Base-by-base conservation (phyloP, 2,329 filamentous ascomycete species). In the Parastagonospora nodorum region DNA sequence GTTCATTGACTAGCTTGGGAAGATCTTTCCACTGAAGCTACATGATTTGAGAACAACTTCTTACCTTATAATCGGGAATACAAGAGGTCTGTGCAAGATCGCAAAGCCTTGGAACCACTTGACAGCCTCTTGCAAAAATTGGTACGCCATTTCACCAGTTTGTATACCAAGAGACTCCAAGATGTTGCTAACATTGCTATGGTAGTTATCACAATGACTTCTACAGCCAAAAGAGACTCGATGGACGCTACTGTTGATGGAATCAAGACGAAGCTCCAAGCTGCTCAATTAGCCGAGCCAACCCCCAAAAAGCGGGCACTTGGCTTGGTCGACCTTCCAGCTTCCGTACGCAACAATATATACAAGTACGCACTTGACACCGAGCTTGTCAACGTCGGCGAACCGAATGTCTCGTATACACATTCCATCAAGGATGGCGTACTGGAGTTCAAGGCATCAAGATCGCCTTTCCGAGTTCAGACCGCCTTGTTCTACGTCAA, bases 301-400 rank as follows among this genome's bases (percentile, higher is more conserved):
- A 14, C 11, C 7, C 15, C 64, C n/a, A 37, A 61, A 35, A 75
- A 75, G 51, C 53, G 40, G n/a, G 45, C 48, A 1, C 28, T 61
- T 8, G 43, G 57, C 14, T 57, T 73, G 9, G 58, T 59, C 2
- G 48, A 58, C 30, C 63, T 73, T 6, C 70, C 70, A 1, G 37
- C 62, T 1, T 61, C 64, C 1, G 44, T 73, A 28, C 68, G 67
- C 19, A 70, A 71, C 52, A 64, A 55, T 11, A 73, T 73, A 42
- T 71, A 71, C 58, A 60, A 58, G 28, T 60, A 71, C 53, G 50
- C 64, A 15, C 62, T 73, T 8, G 69, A 73, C 48, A 69, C 67
- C 8, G 69, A 73, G 33, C 55, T 68, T n/a, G 67, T 69, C 42
- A 71, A 71, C 41, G 51, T 61, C 8, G 62, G 61, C 36, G 41